These are phyloP conservation scores for Gonium pectorale DNA, from an alignment of 139 green algal species.

Conservation along the genomic window DNA sequence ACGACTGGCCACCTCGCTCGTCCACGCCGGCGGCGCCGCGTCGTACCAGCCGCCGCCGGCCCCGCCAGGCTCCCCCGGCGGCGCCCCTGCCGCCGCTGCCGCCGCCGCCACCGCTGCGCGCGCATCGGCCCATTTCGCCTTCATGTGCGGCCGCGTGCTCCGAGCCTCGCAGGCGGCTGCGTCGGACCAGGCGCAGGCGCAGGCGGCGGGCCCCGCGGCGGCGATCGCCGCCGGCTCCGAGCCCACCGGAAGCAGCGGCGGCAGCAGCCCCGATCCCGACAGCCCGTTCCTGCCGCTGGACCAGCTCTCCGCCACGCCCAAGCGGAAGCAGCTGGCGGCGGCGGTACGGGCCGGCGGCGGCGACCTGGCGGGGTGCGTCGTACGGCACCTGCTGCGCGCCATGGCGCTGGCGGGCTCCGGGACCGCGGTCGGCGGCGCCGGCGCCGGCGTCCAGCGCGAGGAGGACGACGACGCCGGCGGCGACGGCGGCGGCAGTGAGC, in stretches of 20 bases:
- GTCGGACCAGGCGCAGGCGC: neutral
- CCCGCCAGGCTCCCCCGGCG: neutral
- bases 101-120: constrained; percentile 2
- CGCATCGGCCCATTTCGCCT: constrained; percentile 22
- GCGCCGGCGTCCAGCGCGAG: neutral
- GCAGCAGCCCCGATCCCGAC: too few relatives aligned
- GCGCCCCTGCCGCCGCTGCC: neutral
- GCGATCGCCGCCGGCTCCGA: too few relatives aligned
- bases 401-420: constrained; percentile 29
- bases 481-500: neutral
- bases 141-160: constrained; percentile 12
- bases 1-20: neutral
- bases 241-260: too few relatives aligned
- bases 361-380: constrained; percentile 2
- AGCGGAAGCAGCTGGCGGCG: neutral
- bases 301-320: neutral
- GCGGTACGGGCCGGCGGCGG: neutral
- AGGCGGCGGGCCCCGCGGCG: neutral
- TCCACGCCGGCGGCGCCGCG: neutral
- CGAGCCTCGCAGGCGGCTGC: neutral
- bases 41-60: neutral
- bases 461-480: neutral
- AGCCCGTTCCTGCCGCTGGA: too few relatives aligned
- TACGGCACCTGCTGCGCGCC: constrained; percentile 35
- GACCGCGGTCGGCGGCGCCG: neutral